Conservation (phyloP, 2,329 filamentous ascomycete genomes). For the Penicillium sp. region DNA sequence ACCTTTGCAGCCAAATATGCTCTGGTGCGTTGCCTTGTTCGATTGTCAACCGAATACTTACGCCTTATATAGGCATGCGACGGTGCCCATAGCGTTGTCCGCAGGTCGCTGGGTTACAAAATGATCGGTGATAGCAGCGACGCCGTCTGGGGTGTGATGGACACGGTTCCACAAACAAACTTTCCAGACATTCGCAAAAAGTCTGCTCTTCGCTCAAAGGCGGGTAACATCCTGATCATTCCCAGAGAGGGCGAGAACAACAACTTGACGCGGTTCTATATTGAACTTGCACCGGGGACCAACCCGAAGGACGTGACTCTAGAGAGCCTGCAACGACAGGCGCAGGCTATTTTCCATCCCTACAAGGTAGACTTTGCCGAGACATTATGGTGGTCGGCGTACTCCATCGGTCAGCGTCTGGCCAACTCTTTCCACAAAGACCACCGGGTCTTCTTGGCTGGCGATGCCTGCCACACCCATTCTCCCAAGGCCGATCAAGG, state of each 20-base stretch:
- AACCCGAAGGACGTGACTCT: slow-evolving; percentile 51
- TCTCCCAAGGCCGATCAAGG: slow-evolving; percentile 67
- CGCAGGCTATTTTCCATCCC: slow-evolving; percentile 51
- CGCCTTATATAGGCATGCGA: slow-evolving; percentile 42
- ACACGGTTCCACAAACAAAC: slow-evolving; percentile 47
- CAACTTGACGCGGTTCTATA: slow-evolving; percentile 59
- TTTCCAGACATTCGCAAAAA: slow-evolving; percentile 53
- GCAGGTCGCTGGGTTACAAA: slow-evolving; percentile 40
- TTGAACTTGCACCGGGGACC: slow-evolving; percentile 52
- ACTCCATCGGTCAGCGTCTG: slow-evolving; percentile 66
- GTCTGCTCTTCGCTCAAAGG: slow-evolving; percentile 44
- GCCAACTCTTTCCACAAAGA: slow-evolving; percentile 65
- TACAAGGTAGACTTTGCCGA: slow-evolving; percentile 53
- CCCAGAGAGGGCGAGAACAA: slow-evolving; percentile 52
- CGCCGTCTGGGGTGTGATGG: slow-evolving; percentile 56
- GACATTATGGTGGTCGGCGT: slow-evolving; percentile 66
- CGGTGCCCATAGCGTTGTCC: slow-evolving; percentile 44
- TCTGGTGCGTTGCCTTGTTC: slow-evolving; percentile 40
- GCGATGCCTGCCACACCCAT: slow-evolving; percentile 65
- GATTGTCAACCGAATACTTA: not conserved
- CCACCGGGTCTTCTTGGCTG: slow-evolving; percentile 63
- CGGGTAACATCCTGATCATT: slow-evolving; percentile 49
- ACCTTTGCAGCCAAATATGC: slow-evolving; percentile 50
- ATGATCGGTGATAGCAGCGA: slow-evolving; percentile 59
- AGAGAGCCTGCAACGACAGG: slow-evolving; percentile 51